Evolutionary conservation across 345 rosid species (phyloP).

Genomic region (Rhodamnia argentea): DNA sequence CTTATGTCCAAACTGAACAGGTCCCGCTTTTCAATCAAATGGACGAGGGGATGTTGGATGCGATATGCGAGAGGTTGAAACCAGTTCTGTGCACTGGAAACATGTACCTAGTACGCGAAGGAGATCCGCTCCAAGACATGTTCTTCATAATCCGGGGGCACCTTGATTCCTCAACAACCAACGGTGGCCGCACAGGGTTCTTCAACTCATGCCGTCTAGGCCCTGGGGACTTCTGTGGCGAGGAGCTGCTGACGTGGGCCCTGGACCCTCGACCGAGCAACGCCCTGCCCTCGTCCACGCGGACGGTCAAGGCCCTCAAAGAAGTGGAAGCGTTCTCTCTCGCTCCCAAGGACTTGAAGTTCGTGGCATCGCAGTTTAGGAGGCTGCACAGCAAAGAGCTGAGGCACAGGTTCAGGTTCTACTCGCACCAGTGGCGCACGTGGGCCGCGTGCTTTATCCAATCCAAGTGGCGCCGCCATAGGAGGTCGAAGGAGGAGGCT

Average conservation of each 20-base stretch:
- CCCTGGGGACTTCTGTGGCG: conserved; percentile 19
- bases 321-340: conserved; percentile 20
- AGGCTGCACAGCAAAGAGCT: conserved; percentile 12
- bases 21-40: conserved; percentile 15
- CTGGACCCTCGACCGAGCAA: conserved; percentile 1
- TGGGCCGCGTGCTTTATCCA: conserved; percentile 20
- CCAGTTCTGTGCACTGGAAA: conserved; percentile 5
- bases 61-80: conserved; percentile 14
- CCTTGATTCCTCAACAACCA: conserved; percentile 8
- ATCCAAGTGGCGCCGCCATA: conserved; percentile 10
- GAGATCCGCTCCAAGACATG: conserved; percentile 17
- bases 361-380: conserved; percentile 18
- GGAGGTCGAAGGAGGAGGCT: not conserved
- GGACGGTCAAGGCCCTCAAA: conserved; percentile 11
- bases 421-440: conserved; percentile 14
- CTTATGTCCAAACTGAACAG: not conserved
- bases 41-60: conserved; percentile 16
- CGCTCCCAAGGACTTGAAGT: conserved; percentile 9
- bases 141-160: conserved; percentile 18
- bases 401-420: conserved; percentile 10
- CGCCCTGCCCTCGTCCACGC: conserved; percentile 11
- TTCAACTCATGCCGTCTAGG: conserved; percentile 11
- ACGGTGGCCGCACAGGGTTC: conserved; percentile 13
- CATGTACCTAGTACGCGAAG: conserved; percentile 10
- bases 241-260: conserved; percentile 21